Base-by-base conservation (phyloP, 2,329 filamentous ascomycete species). In the Orbilia javanica region DNA sequence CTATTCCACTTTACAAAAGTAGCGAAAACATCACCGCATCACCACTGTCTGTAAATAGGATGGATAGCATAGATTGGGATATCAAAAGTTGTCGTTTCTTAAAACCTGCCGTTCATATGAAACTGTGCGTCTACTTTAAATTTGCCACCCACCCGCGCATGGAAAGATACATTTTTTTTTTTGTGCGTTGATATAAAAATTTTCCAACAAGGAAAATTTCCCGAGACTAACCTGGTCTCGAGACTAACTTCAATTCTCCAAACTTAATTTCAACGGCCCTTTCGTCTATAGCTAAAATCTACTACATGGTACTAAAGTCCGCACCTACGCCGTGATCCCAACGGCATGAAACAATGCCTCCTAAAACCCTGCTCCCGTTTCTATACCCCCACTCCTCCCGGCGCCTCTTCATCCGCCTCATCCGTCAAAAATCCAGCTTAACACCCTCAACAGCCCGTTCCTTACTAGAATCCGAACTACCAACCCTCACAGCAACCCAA, bases 381-480 rank as follows among this genome's bases (percentile, higher is more conserved):
- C 66, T 80, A 27, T 77, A 74, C 72, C 79, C 71, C 48, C 63
- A 42, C 13, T 62, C 76, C 57, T 78, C 72, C 48, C 60, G 60
- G 6, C 68, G 72, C 31, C 55, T 69, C 13, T 39, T 69, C 67
- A 66, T 66, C 74, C 73, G 73, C 18, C 53, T 79, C 57, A 52
- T 70, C 53, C 67, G 74, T 15, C 65, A 57, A 44, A 81, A 62
- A 89, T 91, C 84, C 91, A 91, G 82, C 85, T 90, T 80, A 89
- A 90, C 83, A 89, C 89, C 4, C 79, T 84, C 64, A 80, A 87
- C 79, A 88, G 87, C 81, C 85, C 81, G 57, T 82, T 81, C 6
- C 81, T 88, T 70, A 91, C 91, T 85, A 87, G 89, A 76, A 86
- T 87, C 66, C 91, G 90, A 83, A 86, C 85, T 63, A 82, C 84